phyloP scores from a whole-genome alignment of 345 rosid species.

The Eucalyptus regnans region DNA sequence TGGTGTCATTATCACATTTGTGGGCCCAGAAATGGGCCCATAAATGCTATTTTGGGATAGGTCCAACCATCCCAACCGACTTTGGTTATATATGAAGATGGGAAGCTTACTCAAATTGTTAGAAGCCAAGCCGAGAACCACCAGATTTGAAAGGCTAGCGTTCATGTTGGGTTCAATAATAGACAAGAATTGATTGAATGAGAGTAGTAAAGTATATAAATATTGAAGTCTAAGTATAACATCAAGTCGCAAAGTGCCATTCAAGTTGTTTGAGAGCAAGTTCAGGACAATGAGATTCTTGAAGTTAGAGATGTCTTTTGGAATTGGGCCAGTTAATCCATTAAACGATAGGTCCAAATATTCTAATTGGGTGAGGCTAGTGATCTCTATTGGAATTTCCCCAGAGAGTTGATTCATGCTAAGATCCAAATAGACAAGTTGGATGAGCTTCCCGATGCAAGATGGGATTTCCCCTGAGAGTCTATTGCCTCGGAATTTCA shows the following conservation, averaged over 20 bases:
- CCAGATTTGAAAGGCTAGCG: not conserved
- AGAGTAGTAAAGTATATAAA: not conserved
- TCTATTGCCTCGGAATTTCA: not conserved
- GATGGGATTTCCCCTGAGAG: not conserved
- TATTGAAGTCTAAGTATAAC: not conserved
- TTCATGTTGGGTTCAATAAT: not conserved
- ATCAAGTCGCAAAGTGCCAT: not conserved
- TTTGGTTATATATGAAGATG: not conserved
- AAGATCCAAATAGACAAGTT: not conserved
- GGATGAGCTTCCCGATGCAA: not conserved
- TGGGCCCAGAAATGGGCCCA: too few species aligned
- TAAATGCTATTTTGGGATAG: not conserved
- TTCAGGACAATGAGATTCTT: not conserved
- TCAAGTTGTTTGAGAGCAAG: not conserved
- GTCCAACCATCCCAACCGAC: not conserved
- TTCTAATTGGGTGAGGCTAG: not conserved
- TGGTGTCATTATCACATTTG: too few species aligned
- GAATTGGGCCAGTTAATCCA: conserved; percentile 1
- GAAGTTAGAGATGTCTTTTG: not conserved
- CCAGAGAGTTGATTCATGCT: not conserved
- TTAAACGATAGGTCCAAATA: not conserved
- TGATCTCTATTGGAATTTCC: not conserved
- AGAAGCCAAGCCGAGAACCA: not conserved
- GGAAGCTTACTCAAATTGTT: conserved; percentile 11
- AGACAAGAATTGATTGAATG: not conserved